Base-by-base conservation (phyloP, 441 rosid genomes). In the Hura crepitans region DNA sequence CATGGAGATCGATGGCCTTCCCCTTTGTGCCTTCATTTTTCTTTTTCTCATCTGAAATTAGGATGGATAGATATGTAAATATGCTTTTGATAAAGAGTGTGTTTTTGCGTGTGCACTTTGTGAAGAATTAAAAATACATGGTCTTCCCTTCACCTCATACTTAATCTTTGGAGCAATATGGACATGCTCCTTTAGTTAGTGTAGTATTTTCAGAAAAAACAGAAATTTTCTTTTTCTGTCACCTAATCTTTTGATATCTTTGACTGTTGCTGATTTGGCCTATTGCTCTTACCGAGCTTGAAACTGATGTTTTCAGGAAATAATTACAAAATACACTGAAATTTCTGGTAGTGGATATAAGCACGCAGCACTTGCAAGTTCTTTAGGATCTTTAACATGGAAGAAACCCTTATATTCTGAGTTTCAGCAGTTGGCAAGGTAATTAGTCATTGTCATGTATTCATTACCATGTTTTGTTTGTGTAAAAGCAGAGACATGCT, bases 341-440 rank as follows among this genome's bases (percentile, higher is more conserved):
- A 72, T 77, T 58, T 89, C 95, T 46, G 86, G 87, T 18, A 72
- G 69, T 6, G 90, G 92, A 46, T 84, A 79, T 59, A 86, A 86
- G 59, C 81, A 91, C 69, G 89, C 94, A 6, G 83, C 89, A 75
- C 87, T 87, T 75, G 88, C 97, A 42, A 89, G 99, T 87, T 82
- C 94, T 57, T 62, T 91, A 75, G 97, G 97, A 76, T 78, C 85
- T 62, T 75, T 94, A 71, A 82, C 97, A 4, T 91, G 99, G 99
- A 86, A 72, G 70, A 89, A 83, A 73, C 97, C 97, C 45, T 75
- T 67, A 12, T 77, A 76, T 75, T 85, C 94, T 55, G 97, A 91
- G 77, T 91, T 90, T 83, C 87, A 84, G 69, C 89, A 84, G 68
- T 75, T 94, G 74, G 92, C 97, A 57, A 88, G 88, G 99, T 94